Evolutionary conservation across 148 eudicot genomes (phyloP), one percentile per base, ranked within the genome.

Genomic region (Rhododendron vialii): DNA sequence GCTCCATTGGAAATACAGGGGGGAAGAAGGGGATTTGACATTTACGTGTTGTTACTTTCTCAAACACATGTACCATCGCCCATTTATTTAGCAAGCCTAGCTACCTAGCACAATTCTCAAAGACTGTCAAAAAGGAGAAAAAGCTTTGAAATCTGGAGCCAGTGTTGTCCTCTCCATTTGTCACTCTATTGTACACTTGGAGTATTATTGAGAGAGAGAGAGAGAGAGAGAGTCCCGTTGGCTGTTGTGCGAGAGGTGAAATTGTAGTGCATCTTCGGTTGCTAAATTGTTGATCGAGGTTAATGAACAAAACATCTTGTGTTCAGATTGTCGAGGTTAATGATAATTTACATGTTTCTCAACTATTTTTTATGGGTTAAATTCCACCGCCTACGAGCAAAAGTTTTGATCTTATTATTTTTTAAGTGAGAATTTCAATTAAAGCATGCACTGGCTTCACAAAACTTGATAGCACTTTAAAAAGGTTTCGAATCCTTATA

Each of bases 81-180:
- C 63, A 26, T 77, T 35, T 80, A 59, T 77, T 33, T 81, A 35
- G 18, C 35, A 36, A n/a, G 15, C 61, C 82, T 50, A 63, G 14
- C 47, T 61, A 85, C 48, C 85, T n/a, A n/a, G 86, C 86, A 87
- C 84, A 89, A 82, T 82, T 82, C 77, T 69, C 86, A 22, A 50
- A 48, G 79, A 74, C 79, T 74, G 78, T 43, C 3, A 45, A 71
- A 67, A 67, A 28, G 71, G 1, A 26, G 28, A n/a, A 65, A 67
- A 77, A 18, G 81, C 89, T 74, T 88, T 88, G 90, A 85, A 87
- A 85, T 82, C 50, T 83, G 92, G 85, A 88, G 90, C 90, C 20
- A 79, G 87, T 88, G 36, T 88, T 85, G 87, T 90, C 89, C 69
- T 81, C 69, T 81, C 69, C 83, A 28, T 81, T 81, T 81, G 83